phyloP scores from a whole-genome alignment of 306 rosid species.

The Castanea mollissima region DNA sequence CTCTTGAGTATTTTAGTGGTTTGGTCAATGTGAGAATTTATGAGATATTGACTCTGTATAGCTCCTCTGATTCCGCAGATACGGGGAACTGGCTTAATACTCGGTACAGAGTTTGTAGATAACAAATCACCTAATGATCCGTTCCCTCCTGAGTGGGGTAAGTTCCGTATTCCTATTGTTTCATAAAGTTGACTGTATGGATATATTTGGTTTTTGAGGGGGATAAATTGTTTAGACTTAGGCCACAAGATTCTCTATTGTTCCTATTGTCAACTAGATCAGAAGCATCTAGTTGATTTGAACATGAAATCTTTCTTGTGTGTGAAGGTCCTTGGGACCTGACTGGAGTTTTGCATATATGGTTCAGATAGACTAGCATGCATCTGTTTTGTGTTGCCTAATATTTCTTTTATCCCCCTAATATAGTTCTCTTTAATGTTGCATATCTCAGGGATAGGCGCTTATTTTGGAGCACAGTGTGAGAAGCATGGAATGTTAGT shows the following conservation, averaged over 20 bases:
- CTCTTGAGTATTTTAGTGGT: constrained; percentile 11
- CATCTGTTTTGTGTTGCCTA: constrained; percentile 1
- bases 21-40: constrained; percentile 12
- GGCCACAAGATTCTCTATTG: background rate
- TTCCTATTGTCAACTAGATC: background rate
- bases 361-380: background rate
- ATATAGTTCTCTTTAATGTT: constrained; percentile 2
- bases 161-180: constrained; percentile 30
- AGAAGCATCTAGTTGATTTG: background rate
- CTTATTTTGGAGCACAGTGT: constrained; percentile 85
- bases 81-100: constrained; percentile 82
- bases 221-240: background rate
- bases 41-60: background rate
- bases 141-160: constrained; percentile 95
- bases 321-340: background rate
- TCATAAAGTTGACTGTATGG: background rate
- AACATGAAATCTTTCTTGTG: too few species aligned
- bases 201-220: background rate
- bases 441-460: constrained; percentile 53
- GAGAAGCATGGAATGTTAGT: constrained; percentile 77
- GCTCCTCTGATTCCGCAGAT: constrained; percentile 52
- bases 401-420: constrained; percentile 1
- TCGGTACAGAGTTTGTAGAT: constrained; percentile 74
- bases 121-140: constrained; percentile 85
- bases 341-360: background rate